Evolutionary conservation across 2,329 filamentous ascomycete genomes (phyloP).

Genomic region (Taxawa tesnikishii): DNA sequence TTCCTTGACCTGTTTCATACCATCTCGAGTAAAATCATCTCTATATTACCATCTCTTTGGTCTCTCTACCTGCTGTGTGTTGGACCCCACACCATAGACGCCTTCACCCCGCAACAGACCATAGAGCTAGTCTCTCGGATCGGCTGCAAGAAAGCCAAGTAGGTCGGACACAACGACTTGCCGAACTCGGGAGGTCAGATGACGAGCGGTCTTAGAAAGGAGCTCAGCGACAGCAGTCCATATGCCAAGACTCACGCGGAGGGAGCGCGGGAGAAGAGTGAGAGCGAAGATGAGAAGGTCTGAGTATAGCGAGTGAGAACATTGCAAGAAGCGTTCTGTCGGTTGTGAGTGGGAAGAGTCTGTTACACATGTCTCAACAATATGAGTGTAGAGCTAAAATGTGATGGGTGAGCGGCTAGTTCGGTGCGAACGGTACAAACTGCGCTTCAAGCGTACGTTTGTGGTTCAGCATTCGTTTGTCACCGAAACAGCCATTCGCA

Average conservation of each 20-base stretch:
- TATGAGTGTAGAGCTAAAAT: no score
- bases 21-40: no score
- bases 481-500: no score
- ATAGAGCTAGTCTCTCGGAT: conserved; percentile 10
- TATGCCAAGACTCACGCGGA: conserved; percentile 13
- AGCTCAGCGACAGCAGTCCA: conserved; percentile 11
- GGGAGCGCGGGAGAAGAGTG: conserved; percentile 8
- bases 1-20: no score
- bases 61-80: neutral
- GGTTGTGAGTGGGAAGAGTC: no score
- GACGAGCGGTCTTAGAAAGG: conserved; percentile 11
- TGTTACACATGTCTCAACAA: no score
- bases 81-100: conserved; percentile 6
- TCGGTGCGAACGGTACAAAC: no score
- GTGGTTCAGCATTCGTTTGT: no score
- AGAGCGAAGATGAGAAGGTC: neutral
- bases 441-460: no score
- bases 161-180: conserved; percentile 3
- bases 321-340: neutral
- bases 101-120: conserved; percentile 9
- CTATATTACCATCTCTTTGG: neutral
- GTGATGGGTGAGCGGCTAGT: no score
- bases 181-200: conserved; percentile 8
- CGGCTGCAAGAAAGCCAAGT: conserved; percentile 8
- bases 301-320: neutral